Evolutionary conservation across 108 stramenopile genomes (phyloP), one percentile per base, ranked within the genome.

Genomic region (Pseudonitzschia multistriata): DNA sequence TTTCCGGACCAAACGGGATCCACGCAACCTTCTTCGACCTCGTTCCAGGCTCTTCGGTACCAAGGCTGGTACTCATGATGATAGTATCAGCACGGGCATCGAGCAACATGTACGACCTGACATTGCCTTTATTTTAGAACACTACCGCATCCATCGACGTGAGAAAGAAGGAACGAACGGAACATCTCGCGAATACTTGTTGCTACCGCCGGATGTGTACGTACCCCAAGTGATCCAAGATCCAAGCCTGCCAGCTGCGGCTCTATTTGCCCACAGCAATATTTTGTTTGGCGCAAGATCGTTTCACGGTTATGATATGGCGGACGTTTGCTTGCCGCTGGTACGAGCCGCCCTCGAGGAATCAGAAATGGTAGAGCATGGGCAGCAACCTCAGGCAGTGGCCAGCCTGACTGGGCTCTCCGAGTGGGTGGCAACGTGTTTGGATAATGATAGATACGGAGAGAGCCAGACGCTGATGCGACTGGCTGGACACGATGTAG

Each of bases 301-400:
- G 29, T 79, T 80, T 34, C 65, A 77, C 5, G 66, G 57, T 34
- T 68, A 66, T 33, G 30, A 70, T 50, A 27, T 73, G 47, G 29
- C 54, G 25, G 74, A 74, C 37, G 77, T 80, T 53, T 88, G 90
- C 67, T 62, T 57, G 36, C 81, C 90, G 49, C 42, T 94, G 27
- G 33, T 94, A 7, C 68, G 84, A 47, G 54, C 70, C 7, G 88
- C 88, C 17, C 55, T 88, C 22, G 66, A 78, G 39, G 89, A 94
- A 79, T 83, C 89, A 11, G 73, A 73, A 10, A 33, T 17, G 10
- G 29, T 59, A 8, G 74, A 71, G 33, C 71, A 91, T 37, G 92
- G 88, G 49, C 88, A 91, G 52, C 92, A 94, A 66, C 81, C 84
- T 7, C 89, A 91, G 55, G 89, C 89, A 6, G 62, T 91, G 47